Base-by-base conservation (phyloP, 176 grass and related monocot species). In the Tillandsia leiboldiana region DNA sequence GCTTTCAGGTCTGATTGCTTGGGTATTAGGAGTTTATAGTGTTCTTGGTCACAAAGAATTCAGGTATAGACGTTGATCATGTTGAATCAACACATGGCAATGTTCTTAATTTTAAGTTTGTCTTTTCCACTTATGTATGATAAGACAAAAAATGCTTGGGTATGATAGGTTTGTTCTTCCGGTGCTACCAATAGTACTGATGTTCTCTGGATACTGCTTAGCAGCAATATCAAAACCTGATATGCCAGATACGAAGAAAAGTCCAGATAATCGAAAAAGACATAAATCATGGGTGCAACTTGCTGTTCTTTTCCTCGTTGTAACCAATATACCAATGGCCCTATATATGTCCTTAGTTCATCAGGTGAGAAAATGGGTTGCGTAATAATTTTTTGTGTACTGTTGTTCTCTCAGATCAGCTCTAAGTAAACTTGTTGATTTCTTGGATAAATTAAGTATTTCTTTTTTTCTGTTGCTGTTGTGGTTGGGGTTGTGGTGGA, bases 11-110 rank as follows among this genome's bases (percentile, higher is more conserved):
- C 68, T 92, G 75, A 85, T 87, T 51, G 76, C 71, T 48, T 96
- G 88, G 92, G 86, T 96, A 53, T 89, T 96, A 77, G 83, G 78
- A 11, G 79, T 96, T 81, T 96, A 92, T 74, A 96, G 92, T 83
- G 67, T 92, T 49, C 88, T 92, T 75, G 88, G 92, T 68, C 92
- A 96, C 64, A 96, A 96, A 89, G 88, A 96, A 75, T 96, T 96
- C 74, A 89, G 92, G 86, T 96, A 86, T 57, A 74, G 50, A 15
- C 54, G 73, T 51, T 9, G 26, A 42, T 42, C 33, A 42, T 5
- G 33, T 42, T 42, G 7, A 42, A 42, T 42, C 33, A 42, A 42
- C 33, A 42, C 7, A 12, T 82, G 24, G 51, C 52, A 27, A 42
- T 42, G 33, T 29, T 67, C 65, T 73, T 75, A 26, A 11, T 65